Conservation (phyloP, 768 basidiomycete genomes). For the Collybia sp. region DNA sequence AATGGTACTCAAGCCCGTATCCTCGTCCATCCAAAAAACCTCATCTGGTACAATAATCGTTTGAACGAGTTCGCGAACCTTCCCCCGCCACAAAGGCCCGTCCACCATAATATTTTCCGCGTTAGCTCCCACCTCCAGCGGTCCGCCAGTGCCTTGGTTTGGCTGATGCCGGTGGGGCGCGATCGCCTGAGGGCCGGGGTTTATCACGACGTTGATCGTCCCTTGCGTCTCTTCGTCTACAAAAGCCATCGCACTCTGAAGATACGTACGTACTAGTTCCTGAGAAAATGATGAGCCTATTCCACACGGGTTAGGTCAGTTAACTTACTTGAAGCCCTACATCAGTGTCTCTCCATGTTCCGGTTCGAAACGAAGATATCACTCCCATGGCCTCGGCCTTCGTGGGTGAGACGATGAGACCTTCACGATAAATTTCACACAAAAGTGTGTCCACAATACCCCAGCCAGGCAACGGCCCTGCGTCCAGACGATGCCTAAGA, state of each 20-base stretch:
- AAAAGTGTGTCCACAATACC: constrained; percentile 25
- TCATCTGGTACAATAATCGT: constrained; percentile 40
- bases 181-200: constrained; percentile 12
- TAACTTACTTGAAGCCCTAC: constrained; percentile 25
- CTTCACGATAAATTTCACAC: constrained; percentile 13
- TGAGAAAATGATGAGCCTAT: constrained; percentile 9
- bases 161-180: constrained; percentile 6
- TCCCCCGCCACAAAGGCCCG: constrained; percentile 27
- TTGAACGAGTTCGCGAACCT: constrained; percentile 23
- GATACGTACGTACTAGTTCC: constrained; percentile 22
- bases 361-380: constrained; percentile 31
- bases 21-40: constrained; percentile 54
- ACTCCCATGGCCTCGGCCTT: constrained; percentile 30
- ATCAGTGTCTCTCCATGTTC: constrained; percentile 29
- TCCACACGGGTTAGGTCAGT: not conserved
- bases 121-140: not conserved
- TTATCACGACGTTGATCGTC: constrained; percentile 12
- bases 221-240: constrained; percentile 14
- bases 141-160: not conserved
- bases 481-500: constrained; percentile 39
- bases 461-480: constrained; percentile 35
- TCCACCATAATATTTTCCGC: not conserved
- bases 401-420: constrained; percentile 14
- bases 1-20: constrained; percentile 33
- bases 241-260: constrained; percentile 17